Evolutionary conservation across 352 stramenopile genomes (phyloP).

Genomic region (Albugo candida): DNA sequence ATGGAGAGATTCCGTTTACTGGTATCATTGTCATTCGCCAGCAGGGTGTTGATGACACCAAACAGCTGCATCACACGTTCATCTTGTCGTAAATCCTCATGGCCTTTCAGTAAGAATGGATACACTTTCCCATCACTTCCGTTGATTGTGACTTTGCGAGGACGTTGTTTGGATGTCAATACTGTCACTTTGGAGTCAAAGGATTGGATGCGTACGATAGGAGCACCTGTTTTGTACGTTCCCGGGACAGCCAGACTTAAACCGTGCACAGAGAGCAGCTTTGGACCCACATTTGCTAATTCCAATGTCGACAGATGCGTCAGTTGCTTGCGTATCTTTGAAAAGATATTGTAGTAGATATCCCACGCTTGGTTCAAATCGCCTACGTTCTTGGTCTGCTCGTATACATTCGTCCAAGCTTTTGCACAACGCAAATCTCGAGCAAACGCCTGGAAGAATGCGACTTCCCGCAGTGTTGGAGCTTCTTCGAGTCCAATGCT

Average conservation of each 20-base stretch:
- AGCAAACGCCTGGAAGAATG: constrained; percentile 83
- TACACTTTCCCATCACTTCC: constrained; percentile 97
- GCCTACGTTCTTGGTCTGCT: constrained; percentile 54
- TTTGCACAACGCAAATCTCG: constrained; percentile 79
- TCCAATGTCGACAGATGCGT: constrained; percentile 93
- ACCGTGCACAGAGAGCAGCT: constrained; percentile 85
- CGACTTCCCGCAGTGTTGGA: constrained; percentile 66
- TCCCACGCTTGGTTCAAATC: constrained; percentile 91
- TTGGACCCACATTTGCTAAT: constrained; percentile 92
- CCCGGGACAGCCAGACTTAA: constrained; percentile 93
- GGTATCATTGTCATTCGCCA: constrained; percentile 94
- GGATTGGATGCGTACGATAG: constrained; percentile 77
- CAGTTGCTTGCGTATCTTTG: constrained; percentile 82
- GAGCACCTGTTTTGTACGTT: constrained; percentile 66
- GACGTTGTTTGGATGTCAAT: constrained; percentile 97
- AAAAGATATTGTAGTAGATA: constrained; percentile 98
- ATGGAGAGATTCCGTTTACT: constrained; percentile 97
- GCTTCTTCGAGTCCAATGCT: constrained; percentile 50
- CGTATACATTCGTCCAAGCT: constrained; percentile 65
- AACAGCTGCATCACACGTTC: constrained; percentile 99
- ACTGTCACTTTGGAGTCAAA: constrained; percentile 94
- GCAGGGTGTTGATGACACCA: constrained; percentile 97
- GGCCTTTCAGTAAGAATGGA: constrained; percentile 98
- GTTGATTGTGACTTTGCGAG: constrained; percentile 95
- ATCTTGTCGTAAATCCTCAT: constrained; percentile 99